Evolutionary conservation across 768 basidiomycete genomes (phyloP), one percentile per base, ranked within the genome.

Genomic region (Psilocybe sp.): DNA sequence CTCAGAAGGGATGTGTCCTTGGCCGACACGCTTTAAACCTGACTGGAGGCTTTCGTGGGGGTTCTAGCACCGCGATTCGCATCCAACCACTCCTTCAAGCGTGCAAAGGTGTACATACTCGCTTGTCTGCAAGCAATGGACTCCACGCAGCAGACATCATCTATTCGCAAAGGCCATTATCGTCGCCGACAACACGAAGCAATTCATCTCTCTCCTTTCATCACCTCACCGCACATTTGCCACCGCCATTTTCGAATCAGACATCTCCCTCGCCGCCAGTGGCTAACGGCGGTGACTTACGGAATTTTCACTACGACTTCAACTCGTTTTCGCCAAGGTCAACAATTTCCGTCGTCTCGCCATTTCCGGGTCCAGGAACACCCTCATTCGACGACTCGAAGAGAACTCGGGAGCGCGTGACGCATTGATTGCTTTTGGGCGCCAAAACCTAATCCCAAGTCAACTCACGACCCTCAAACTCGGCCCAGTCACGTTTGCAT

Each of bases 51-150:
- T 28, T 28, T 28, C 7, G 23, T 28, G 23, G 23, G 23, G 7
- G 23, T 28, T 3, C 23, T 7, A 28, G 4, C 3, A 28, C 7
- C 23, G 23, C 23, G 23, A 7, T 28, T 28, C 7, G 36, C n/a
- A 33, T 32, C 3, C 11, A 14, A 9, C 49, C 44, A 48, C 9
- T 19, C 18, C 41, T 38, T 39, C 18, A 67, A 61, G 16, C 80
- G 74, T 42, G 69, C 60, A 60, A 99, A 90, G 7, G 79, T 78
- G 64, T 97, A 96, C n/a, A n/a, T 63, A 60, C 45, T 54, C 65
- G 3, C 62, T 66, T 28, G 64, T 67, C 42, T 60, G 56, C 32
- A 56, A 49, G 40, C 51, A 58, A 18, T 70, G 65, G 56, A 57
- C 54, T 9, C 44, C 53, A 2, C 49, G 60, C 16, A 55, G 58